These are phyloP conservation scores for Aquilaria agallochum DNA, from an alignment of 441 rosid species.

Conservation along the genomic window DNA sequence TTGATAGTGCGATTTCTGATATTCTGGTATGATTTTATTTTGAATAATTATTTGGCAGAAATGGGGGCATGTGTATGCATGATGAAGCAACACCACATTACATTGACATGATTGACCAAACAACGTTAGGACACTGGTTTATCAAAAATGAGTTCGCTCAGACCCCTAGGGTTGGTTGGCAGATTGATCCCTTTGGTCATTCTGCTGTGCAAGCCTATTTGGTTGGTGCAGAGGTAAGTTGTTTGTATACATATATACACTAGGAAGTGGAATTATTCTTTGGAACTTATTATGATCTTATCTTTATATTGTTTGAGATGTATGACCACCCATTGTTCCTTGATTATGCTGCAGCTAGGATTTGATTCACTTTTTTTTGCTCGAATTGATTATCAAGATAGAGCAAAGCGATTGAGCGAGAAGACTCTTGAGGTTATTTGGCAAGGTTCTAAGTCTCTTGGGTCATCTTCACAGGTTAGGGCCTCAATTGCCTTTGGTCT, in stretches of 20 bases:
- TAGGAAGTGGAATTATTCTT: background rate
- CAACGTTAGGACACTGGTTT: conserved; percentile 63
- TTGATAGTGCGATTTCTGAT: too few relatives aligned
- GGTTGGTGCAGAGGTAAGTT: conserved; percentile 67
- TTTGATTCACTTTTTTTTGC: conserved; percentile 77
- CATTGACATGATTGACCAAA: conserved; percentile 74
- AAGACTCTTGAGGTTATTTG: conserved; percentile 75
- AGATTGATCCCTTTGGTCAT: conserved; percentile 76
- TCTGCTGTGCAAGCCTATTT: conserved; percentile 77
- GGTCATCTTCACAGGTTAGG: conserved; percentile 69
- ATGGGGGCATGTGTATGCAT: conserved; percentile 74
- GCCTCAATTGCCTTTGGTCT: conserved; percentile 9
- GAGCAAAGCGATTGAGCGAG: conserved; percentile 60
- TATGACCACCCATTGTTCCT: background rate
- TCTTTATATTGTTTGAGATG: conserved; percentile 5
- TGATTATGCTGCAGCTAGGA: conserved; percentile 46
- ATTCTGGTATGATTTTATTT: too few relatives aligned
- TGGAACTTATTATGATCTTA: background rate
- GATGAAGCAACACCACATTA: conserved; percentile 67
- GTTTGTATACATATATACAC: background rate
- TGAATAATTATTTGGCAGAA: conserved; percentile 27
- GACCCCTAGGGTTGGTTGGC: conserved; percentile 79
- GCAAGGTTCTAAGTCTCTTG: conserved; percentile 73
- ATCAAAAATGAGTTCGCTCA: conserved; percentile 58
- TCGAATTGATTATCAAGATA: conserved; percentile 76